A percentile compares a stretch with the other conserved stretches of the same genome.
phyloP scores from a whole-genome alignment of 2,329 filamentous ascomycete genomes.

The Graphilbum fragrans region DNA sequence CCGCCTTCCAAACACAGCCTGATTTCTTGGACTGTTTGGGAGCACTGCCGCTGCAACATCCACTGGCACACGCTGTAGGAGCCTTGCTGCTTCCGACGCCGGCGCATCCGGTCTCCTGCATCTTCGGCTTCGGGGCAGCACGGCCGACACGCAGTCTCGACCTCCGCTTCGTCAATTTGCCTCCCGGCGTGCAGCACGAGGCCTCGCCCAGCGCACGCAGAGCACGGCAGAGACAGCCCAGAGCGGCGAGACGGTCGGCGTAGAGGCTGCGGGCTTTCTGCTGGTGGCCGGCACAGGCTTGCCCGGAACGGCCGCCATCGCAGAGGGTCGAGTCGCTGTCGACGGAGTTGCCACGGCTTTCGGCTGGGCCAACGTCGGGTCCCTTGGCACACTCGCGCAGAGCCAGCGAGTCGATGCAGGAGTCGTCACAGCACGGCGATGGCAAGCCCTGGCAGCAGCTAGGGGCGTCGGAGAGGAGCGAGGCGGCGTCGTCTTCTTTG shows the following conservation, averaged over 20 bases:
- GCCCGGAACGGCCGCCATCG: background rate
- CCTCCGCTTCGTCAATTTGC: background rate
- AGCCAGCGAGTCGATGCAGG: background rate
- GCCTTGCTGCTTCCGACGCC: background rate
- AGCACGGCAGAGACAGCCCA: background rate
- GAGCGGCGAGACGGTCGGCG: background rate
- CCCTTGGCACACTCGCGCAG: background rate
- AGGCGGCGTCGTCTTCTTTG: background rate
- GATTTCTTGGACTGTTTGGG: background rate
- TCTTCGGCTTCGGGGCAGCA: no score
- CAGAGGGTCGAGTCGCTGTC: background rate
- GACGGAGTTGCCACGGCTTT: background rate
- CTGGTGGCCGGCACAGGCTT: background rate
- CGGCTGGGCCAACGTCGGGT: background rate
- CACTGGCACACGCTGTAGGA: background rate
- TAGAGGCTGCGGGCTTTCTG: background rate
- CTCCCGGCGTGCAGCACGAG: background rate
- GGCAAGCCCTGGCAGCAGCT: background rate
- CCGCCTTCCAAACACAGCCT: background rate
- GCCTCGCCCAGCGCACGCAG: background rate
- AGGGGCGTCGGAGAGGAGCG: background rate
- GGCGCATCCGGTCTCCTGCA: background rate
- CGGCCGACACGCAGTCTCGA: background rate
- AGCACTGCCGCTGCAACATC: background rate
- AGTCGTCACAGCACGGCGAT: background rate